Conservation (phyloP, 495 filamentous ascomycete species). For the Penicillium psychrofluorescens region DNA sequence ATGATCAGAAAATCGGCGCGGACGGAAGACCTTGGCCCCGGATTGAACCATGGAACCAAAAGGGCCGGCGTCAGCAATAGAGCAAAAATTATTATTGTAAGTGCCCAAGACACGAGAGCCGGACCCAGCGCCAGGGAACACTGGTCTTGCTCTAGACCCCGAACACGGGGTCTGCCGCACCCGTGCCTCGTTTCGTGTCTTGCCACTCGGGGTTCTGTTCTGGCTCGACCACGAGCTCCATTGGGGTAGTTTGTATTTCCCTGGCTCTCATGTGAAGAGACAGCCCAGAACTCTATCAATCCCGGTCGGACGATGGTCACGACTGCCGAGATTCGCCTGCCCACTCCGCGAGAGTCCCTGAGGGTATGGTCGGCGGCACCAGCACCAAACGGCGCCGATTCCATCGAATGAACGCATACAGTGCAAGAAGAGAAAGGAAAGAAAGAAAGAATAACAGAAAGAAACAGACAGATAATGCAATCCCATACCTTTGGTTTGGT, state of each 20-base stretch:
- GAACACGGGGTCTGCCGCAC: background rate
- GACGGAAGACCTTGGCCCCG: constrained; percentile 14
- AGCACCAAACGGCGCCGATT: no score
- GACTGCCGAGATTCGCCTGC: no score
- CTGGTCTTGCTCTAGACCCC: background rate
- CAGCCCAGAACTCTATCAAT: no score
- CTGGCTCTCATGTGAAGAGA: no score
- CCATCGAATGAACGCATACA: background rate
- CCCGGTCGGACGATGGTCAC: no score
- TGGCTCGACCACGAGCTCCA: no score
- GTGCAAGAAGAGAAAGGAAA: background rate
- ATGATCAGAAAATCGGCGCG: background rate
- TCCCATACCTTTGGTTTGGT: constrained; percentile 73
- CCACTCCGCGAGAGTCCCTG: no score
- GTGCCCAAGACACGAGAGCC: no score
- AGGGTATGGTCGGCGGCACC: no score
- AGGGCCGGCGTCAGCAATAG: constrained; percentile 18
- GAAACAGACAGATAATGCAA: constrained; percentile 1
- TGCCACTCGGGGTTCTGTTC: no score
- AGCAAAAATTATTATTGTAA: no score
- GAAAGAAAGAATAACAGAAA: background rate
- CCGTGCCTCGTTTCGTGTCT: background rate
- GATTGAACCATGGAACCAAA: constrained; percentile 40
- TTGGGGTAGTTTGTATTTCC: no score
- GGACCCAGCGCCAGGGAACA: constrained; percentile 12